These are phyloP conservation scores for Penicillium egyptiacum DNA, from an alignment of 495 filamentous ascomycete genomes.

Conservation along the genomic window DNA sequence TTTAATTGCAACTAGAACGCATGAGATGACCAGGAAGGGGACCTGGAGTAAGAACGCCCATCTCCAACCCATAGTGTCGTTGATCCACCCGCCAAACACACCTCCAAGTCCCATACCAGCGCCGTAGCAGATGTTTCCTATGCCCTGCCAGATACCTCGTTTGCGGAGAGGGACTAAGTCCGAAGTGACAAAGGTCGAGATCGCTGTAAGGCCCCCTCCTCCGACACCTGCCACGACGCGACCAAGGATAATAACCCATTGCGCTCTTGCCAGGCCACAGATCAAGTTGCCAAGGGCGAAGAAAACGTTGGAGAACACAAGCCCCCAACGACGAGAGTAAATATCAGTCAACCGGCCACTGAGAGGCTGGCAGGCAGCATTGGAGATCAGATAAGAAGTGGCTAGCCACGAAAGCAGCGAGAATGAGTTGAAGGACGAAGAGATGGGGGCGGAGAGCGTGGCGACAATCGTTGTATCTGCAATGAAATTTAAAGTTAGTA, in stretches of 20 bases:
- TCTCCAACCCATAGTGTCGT: slow-evolving; percentile 74
- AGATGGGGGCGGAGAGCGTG: slow-evolving; percentile 82
- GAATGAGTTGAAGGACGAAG: slow-evolving; percentile 78
- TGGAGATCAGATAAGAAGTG: slow-evolving; percentile 85
- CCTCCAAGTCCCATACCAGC: slow-evolving; percentile 60
- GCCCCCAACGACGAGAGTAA: slow-evolving; percentile 72
- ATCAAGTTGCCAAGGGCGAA: slow-evolving; percentile 83
- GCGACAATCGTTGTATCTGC: slow-evolving; percentile 80
- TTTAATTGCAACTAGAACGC: slow-evolving; percentile 62
- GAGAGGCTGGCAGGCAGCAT: slow-evolving; percentile 83
- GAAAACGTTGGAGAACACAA: slow-evolving; percentile 76
- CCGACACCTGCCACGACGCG: slow-evolving; percentile 82
- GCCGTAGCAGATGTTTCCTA: slow-evolving; percentile 80
- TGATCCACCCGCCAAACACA: slow-evolving; percentile 75
- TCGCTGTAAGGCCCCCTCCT: slow-evolving; percentile 79
- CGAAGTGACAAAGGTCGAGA: slow-evolving; percentile 76
- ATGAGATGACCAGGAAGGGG: slow-evolving; percentile 61
- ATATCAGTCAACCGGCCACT: slow-evolving; percentile 88
- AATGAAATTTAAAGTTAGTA: not conserved
- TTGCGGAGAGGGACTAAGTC: slow-evolving; percentile 82
- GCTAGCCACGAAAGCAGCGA: slow-evolving; percentile 90
- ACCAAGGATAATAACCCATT: slow-evolving; percentile 73
- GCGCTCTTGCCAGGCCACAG: slow-evolving; percentile 73
- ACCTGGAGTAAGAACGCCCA: slow-evolving; percentile 82
- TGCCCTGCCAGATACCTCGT: slow-evolving; percentile 80